Evolutionary conservation across 1,284 basidiomycete species (phyloP).

Genomic region (Ceratobasidium sp.): DNA sequence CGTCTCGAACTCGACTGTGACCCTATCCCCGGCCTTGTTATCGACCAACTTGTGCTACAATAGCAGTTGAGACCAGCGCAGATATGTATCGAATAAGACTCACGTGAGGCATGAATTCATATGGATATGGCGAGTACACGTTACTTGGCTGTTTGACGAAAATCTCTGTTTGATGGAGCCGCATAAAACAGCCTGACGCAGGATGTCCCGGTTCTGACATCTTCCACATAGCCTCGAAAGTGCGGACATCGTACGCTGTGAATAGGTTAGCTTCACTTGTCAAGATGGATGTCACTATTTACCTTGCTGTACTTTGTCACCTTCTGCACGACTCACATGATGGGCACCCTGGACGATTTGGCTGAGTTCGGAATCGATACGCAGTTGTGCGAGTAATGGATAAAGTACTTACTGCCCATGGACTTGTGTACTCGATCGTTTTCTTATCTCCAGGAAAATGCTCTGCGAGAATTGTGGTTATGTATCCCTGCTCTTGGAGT

Average conservation of each 20-base stretch:
- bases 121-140: slow-evolving; percentile 57
- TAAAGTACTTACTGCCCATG: slow-evolving; percentile 75
- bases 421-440: slow-evolving; percentile 77
- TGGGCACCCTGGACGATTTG: slow-evolving; percentile 68
- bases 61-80: background rate
- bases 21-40: slow-evolving; percentile 62
- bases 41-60: slow-evolving; percentile 67
- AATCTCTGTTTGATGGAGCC: slow-evolving; percentile 73
- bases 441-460: slow-evolving; percentile 76
- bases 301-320: slow-evolving; percentile 64
- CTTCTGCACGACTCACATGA: slow-evolving; percentile 70
- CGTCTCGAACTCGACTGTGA: slow-evolving; percentile 71
- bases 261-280: background rate
- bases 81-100: slow-evolving; percentile 51
- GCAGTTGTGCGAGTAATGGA: background rate
- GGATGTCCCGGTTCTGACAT: slow-evolving; percentile 70
- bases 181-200: slow-evolving; percentile 72
- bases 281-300: background rate
- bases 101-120: slow-evolving; percentile 73
- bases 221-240: slow-evolving; percentile 80
- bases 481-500: slow-evolving; percentile 71
- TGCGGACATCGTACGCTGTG: slow-evolving; percentile 76
- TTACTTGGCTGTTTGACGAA: slow-evolving; percentile 58
- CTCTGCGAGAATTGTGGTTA: slow-evolving; percentile 78
- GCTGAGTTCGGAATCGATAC: too few relatives aligned